Base-by-base conservation (phyloP, 495 filamentous ascomycete genomes). In the Collariella sp. region DNA sequence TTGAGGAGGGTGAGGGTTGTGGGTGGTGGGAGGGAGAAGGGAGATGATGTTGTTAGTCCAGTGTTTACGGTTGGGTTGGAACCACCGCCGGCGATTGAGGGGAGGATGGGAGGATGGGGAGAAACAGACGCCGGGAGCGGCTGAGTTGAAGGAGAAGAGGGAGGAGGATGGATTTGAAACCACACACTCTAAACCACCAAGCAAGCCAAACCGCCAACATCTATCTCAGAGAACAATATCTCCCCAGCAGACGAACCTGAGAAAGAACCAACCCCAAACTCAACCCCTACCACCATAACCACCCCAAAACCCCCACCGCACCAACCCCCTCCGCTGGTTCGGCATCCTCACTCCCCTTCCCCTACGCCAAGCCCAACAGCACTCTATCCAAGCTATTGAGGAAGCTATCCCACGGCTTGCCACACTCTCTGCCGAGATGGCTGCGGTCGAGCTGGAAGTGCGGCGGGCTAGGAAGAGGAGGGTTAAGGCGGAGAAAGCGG, bases 301-400 rank as follows among this genome's bases (percentile, higher is more conserved):
- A 49, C 57, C 24, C n/a, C 39, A 41, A 23, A 45, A 61, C 3
- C 38, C 3, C 9, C 22, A 9, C 42, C 18, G 50, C 45, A 18
- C 20, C 13, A 78, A 88, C 61, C 84, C 86, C 5, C 72, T 88
- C 40, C 67, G 75, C 33, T 87, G 84, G 84, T 88, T 85, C 64
- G 85, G 85, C 5, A 76, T 88, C 34, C 68, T 88, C 0, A 76
- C 82, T 9, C 81, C 86, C 0, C 68, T 67, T 23, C 67, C 81
- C 7, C 73, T 89, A 36, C 79, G 82, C 46, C 70, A 63, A 20
- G 83, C 85, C 0, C 85, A 87, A 64, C 67, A 48, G 12, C 64
- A 68, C 39, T 69, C 73, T 20, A 57, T 75, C 39, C 47, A 68
- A 50, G 69, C 70, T 2, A 70, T 79, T 7, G 70, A 74, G 61